Conservation (phyloP, 2,329 filamentous ascomycete species). For the Chaetothyriales sp. region DNA sequence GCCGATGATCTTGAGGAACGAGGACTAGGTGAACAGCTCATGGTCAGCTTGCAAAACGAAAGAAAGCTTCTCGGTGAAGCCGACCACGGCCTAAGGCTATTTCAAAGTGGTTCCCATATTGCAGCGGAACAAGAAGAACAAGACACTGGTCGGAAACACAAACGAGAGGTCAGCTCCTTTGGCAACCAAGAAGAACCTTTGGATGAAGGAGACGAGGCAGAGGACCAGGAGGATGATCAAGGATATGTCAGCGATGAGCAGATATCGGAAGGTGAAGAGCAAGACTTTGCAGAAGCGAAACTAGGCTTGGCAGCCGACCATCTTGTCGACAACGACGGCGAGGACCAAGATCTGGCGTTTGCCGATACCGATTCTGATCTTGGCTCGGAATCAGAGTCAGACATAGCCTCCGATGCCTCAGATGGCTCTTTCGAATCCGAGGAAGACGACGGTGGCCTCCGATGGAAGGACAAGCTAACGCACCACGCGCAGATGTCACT, state of each 20-base stretch:
- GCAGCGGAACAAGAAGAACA: slow-evolving; percentile 40
- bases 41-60: slow-evolving; percentile 75
- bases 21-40: slow-evolving; percentile 89
- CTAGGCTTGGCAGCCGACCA: slow-evolving; percentile 26
- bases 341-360: slow-evolving; percentile 65
- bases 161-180: slow-evolving; percentile 35
- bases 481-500: slow-evolving; percentile 61
- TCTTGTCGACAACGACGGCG: slow-evolving; percentile 40
- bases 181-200: slow-evolving; percentile 31
- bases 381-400: slow-evolving; percentile 53
- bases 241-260: slow-evolving; percentile 41
- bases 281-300: slow-evolving; percentile 29
- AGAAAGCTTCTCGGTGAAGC: slow-evolving; percentile 67
- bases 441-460: slow-evolving; percentile 48
- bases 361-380: slow-evolving; percentile 95
- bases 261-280: slow-evolving; percentile 22
- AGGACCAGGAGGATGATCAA: slow-evolving; percentile 41
- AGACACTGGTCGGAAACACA: slow-evolving; percentile 41
- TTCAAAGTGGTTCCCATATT: slow-evolving; percentile 52
- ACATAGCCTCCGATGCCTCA: slow-evolving; percentile 35
- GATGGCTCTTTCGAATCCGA: slow-evolving; percentile 38
- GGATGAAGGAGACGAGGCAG: slow-evolving; percentile 38
- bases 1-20: slow-evolving; percentile 50
- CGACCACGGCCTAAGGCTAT: slow-evolving; percentile 70
- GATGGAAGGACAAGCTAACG: slow-evolving; percentile 80